Base-by-base conservation (phyloP, 495 filamentous ascomycete species). In the Penicillium tannophilum region DNA sequence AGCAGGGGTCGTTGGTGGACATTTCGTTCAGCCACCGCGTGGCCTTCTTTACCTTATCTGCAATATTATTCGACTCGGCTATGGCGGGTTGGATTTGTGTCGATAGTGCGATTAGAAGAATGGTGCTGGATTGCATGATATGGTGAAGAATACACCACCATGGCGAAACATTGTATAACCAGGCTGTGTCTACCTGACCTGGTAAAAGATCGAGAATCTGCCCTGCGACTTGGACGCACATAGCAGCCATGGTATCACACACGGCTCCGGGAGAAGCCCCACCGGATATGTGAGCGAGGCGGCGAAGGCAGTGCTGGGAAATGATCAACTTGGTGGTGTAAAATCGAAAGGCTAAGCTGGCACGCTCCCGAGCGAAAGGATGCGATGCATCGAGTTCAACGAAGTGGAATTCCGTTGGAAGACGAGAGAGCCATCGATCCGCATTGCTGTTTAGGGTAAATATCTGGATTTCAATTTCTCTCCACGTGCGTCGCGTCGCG, bases 91-190 rank as follows among this genome's bases (percentile, higher is more conserved):
- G 61, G 75, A 78, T 52, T 72, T 71, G 24, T 57, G 64, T 76
- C 6, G 78, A 78, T 19, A 84, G 70, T 56, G 87, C 80, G 8
- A 86, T 68, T 59, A 88, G 72, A 5, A 88, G 66, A 28, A 88
- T 70, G 2, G 76, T 80, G 3, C 75, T 71, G 1, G 84, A 81
- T 66, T 87, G 82, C 74, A 85, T 84, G 5, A 88, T 59, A 54
- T 82, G 80, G 63, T 88, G 86, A 11, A 88, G 68, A 10, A 84
- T 65, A 50, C 72, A 77, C 83, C 84, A 89, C 85, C 85, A 89
- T 9, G 83, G 83, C 1, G 74, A 65, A 7, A 77, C 64, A 8
- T 67, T 60, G 50, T 84, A 83, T 2, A 87, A 62, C 59, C 65
- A 72, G 16, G 45, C 23, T 1, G 59, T 50, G 30, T 77, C 67